Evolutionary conservation across 192 early-diverging fungal genomes (phyloP).

Genomic region (Backusella morwellensis): DNA sequence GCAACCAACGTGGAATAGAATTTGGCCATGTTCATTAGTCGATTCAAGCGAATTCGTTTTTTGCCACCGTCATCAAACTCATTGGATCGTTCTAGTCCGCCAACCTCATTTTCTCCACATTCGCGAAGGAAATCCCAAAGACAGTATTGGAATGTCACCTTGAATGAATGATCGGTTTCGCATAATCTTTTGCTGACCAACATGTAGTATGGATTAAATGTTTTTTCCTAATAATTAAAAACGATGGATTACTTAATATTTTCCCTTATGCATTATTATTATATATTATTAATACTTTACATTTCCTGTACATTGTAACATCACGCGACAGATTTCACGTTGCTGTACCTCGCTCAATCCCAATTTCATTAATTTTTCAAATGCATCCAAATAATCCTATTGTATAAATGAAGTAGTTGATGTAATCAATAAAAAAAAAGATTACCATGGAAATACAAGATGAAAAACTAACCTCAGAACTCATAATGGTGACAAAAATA

Average conservation of each 20-base stretch:
- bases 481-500: constrained; percentile 92
- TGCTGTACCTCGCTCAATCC: constrained; percentile 88
- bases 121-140: constrained; percentile 95
- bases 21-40: constrained; percentile 82
- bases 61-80: constrained; percentile 13
- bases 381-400: constrained; percentile 90
- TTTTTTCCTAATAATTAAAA: constrained; percentile 58
- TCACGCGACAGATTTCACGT: constrained; percentile 90
- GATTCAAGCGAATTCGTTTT: constrained; percentile 59
- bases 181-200: constrained; percentile 83
- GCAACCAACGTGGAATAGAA: constrained; percentile 81
- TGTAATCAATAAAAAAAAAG: neutral
- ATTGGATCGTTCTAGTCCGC: constrained; percentile 58
- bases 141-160: constrained; percentile 91
- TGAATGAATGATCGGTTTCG: constrained; percentile 70
- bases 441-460: neutral
- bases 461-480: constrained; percentile 64
- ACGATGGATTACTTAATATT: neutral
- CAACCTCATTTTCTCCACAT: constrained; percentile 76
- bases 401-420: neutral
- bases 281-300: constrained; percentile 35
- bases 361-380: constrained; percentile 82
- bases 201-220: constrained; percentile 94
- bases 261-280: neutral
- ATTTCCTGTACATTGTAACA: constrained; percentile 87